Evolutionary conservation across 2,329 filamentous ascomycete species (phyloP), one percentile per base, ranked within the genome.

Genomic region (Dendrostoma leiphaemia): DNA sequence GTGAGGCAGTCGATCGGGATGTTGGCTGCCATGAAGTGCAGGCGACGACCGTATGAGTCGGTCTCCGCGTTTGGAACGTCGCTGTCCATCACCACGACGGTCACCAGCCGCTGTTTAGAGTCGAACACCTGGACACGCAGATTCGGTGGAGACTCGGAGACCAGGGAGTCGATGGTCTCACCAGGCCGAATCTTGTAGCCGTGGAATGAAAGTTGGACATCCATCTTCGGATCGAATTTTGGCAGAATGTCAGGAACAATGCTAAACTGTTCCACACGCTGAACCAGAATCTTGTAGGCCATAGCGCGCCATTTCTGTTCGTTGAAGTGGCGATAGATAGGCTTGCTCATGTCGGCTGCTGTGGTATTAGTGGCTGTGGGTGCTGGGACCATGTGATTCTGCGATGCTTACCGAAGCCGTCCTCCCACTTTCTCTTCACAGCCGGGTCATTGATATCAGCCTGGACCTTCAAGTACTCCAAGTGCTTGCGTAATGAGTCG

Each of bases 381-480:
- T 10, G 5, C 26, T 43, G 53, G 51, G 45, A 24, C 26, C 13
- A 13, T 19, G 9, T 28, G 17, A 12, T 31, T 31, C 21, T 10
- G 26, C 13, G 38, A 9, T 48, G 70, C 81, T 63, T 76, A 96
- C 93, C 91, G 64, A 87, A 72, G 23, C 92, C 91, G 71, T 97
- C 92, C 69, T 99, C 94, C 62, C 96, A 97, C 61, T 83, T 86
- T 74, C 91, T 90, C 83, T 97, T 97, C 58, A 97, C 90, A 34
- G 91, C 64, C 1, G 94, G 94, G 67, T 97, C 94, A 69, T 97
- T 97, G 71, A 96, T 91, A 67, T 99, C 94, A 23, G 91, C 92
- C 59, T 89, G 74, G 35, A 99, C 87, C 81, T 97, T 95, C 67
- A 96, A 76, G 51, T 85, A 71, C 67, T 96, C 88, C 52, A 97